Base-by-base conservation (phyloP, 2,329 filamentous ascomycete genomes). In the Colletotrichum camelliae region DNA sequence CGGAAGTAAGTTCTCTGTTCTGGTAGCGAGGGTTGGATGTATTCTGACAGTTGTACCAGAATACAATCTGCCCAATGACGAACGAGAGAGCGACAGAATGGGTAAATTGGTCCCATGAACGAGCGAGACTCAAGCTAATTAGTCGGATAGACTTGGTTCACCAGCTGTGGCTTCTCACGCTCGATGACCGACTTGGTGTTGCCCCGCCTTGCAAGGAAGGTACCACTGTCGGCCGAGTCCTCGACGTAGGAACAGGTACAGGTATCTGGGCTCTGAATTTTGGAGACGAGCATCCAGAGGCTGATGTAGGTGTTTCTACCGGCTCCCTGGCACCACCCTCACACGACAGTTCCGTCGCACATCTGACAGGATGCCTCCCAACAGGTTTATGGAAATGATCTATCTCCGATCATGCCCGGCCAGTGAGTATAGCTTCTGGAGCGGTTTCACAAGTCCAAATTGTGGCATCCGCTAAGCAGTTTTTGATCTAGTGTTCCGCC, bases 71-170 rank as follows among this genome's bases (percentile, higher is more conserved):
- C 43, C 43, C 2, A 52, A 52, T 4, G 43, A 52, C 3, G 43
- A 52, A 7, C 3, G 43, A 7, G 43, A 48, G 43, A 48, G 43
- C 43, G 43, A 43, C 18, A 18, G 39, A 3, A 43, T 43, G 39
- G 39, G 39, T 43, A 43, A 43, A n/a, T n/a, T 0, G 8, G 39
- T 43, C 18, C 18, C 10, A 2, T 43, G 39, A n/a, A 43, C 2
- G 1, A n/a, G 18, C 4, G 4, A 43, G 16, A 43, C 8, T 0
- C 1, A n/a, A n/a, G 39, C 39, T 43, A 3, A 43, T 0, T 5
- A 43, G 1, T 18, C 0, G 16, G 2, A 43, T 18, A 43, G 39
- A 43, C 1, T 2, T 43, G 16, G 43, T 48, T 6, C 43, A 52
- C n/a, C 43, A 52, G n/a, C 1, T 52, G n/a, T 52, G 43, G 43